Evolutionary conservation across 2,329 filamentous ascomycete species (phyloP).

Genomic region (Penicillium nordicum): DNA sequence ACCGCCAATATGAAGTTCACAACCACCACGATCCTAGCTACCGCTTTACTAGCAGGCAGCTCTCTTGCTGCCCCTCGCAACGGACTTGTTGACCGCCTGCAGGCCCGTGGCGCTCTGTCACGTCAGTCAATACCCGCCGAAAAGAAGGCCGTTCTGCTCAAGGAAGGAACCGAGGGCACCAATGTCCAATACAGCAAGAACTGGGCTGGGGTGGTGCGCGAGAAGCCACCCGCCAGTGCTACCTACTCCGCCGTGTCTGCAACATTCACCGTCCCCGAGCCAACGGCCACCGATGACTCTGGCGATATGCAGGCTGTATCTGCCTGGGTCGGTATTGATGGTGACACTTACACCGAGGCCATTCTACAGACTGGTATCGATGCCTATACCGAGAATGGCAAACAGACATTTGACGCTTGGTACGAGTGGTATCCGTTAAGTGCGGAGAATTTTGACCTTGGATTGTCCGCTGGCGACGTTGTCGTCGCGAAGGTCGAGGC

Average conservation of each 20-base stretch:
- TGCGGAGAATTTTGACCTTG: constrained; percentile 53
- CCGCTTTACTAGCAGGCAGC: constrained; percentile 22
- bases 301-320: constrained; percentile 47
- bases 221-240: constrained; percentile 39
- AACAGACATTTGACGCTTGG: constrained; percentile 53
- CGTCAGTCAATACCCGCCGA: constrained; percentile 29
- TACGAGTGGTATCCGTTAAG: constrained; percentile 61
- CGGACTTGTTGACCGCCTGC: constrained; percentile 28
- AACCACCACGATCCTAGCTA: constrained; percentile 16
- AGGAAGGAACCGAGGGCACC: constrained; percentile 18
- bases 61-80: constrained; percentile 30
- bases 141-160: constrained; percentile 12
- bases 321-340: constrained; percentile 62
- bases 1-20: constrained; percentile 31
- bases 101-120: constrained; percentile 23
- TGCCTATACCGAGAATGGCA: constrained; percentile 47
- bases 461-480: constrained; percentile 45
- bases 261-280: constrained; percentile 53
- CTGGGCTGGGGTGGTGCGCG: constrained; percentile 59
- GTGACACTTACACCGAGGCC: constrained; percentile 53
- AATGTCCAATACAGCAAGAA: constrained; percentile 54
- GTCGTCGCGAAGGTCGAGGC: constrained; percentile 43
- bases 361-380: constrained; percentile 59
- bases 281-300: constrained; percentile 41
- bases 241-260: constrained; percentile 47